Percentiles rank a stretch among this genome's conserved stretches.
phyloP scores from a whole-genome alignment of 192 early-diverging fungal species.

The Backusella liffmaniae region DNA sequence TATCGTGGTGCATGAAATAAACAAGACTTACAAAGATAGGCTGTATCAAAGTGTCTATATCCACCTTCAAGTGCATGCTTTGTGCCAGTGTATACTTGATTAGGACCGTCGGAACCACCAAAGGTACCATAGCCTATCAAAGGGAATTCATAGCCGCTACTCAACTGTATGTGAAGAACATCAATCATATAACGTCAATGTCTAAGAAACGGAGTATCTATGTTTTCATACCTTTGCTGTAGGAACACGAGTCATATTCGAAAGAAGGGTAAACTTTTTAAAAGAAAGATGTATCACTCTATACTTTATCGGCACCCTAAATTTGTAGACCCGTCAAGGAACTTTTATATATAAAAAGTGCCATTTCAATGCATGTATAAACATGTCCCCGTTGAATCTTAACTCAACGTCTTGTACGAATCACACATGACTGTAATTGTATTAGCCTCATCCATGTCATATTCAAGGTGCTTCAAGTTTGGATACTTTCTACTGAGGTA shows the following conservation, averaged over 20 bases:
- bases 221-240: neutral
- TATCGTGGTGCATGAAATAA: neutral
- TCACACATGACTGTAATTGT: too few relatives aligned
- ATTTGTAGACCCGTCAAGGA: too few relatives aligned
- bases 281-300: neutral
- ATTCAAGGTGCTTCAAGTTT: neutral
- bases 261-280: neutral
- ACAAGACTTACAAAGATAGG: slow-evolving; percentile 29
- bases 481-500: neutral
- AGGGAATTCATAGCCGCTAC: slow-evolving; percentile 27
- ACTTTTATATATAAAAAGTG: too few relatives aligned
- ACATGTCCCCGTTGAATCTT: too few relatives aligned
- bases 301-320: neutral
- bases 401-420: too few relatives aligned
- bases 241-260: slow-evolving; percentile 1
- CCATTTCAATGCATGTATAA: too few relatives aligned
- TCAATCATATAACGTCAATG: neutral
- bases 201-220: neutral
- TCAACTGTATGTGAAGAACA: neutral
- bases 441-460: too few relatives aligned
- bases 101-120: slow-evolving; percentile 22
- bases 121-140: slow-evolving; percentile 26
- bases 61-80: slow-evolving; percentile 45
- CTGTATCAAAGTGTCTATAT: slow-evolving; percentile 64
- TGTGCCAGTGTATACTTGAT: slow-evolving; percentile 18